Evolutionary conservation across 2,329 filamentous ascomycete genomes (phyloP).

Genomic region (Monilinia polystroma): DNA sequence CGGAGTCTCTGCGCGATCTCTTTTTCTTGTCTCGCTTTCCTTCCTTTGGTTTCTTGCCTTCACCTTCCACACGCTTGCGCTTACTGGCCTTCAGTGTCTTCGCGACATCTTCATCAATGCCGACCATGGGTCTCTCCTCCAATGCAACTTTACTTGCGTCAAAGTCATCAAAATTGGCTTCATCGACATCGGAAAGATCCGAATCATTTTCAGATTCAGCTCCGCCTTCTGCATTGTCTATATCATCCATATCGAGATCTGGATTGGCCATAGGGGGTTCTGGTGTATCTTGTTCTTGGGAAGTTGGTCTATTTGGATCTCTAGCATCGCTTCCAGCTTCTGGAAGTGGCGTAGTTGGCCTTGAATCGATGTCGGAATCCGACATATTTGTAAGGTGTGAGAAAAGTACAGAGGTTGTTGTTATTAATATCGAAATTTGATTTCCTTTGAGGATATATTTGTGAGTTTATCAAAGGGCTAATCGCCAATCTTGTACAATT

Average conservation of each 20-base stretch:
- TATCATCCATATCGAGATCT: slow-evolving; percentile 38
- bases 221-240: slow-evolving; percentile 28
- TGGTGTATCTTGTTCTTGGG: slow-evolving; percentile 33
- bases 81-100: slow-evolving; percentile 64
- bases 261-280: slow-evolving; percentile 31
- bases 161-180: slow-evolving; percentile 68
- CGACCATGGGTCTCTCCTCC: slow-evolving; percentile 58
- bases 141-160: slow-evolving; percentile 63
- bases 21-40: slow-evolving; percentile 67
- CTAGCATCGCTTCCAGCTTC: slow-evolving; percentile 29
- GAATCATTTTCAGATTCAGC: slow-evolving; percentile 44
- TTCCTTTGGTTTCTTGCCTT: slow-evolving; percentile 68
- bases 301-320: slow-evolving; percentile 28
- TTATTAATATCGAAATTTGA: background rate
- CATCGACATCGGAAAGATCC: slow-evolving; percentile 67
- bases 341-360: slow-evolving; percentile 31
- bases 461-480: background rate
- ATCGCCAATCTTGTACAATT: background rate
- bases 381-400: slow-evolving; percentile 32
- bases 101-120: slow-evolving; percentile 65
- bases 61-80: slow-evolving; percentile 63
- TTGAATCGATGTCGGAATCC: slow-evolving; percentile 33
- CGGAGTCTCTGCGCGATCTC: slow-evolving; percentile 54
- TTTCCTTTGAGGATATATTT: background rate
- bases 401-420: slow-evolving; percentile 12